Evolutionary conservation across 106 monocot genomes (phyloP).

Genomic region (Dendrobium huoshanense): DNA sequence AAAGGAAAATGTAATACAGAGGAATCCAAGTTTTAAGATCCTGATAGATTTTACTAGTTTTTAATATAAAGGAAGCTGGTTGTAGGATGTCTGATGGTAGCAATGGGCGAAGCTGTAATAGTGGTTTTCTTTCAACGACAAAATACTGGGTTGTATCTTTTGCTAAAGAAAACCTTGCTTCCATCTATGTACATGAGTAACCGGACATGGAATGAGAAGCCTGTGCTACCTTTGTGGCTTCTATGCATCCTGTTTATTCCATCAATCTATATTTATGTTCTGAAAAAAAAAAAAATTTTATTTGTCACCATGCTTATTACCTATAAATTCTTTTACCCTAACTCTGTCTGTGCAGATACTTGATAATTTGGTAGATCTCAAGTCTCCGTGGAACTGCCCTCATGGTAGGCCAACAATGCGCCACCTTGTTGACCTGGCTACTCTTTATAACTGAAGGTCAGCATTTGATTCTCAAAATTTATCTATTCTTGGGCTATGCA

Average conservation of each 20-base stretch:
- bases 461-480: background rate
- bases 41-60: too few species aligned
- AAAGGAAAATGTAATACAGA: too few species aligned
- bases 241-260: background rate
- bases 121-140: too few species aligned
- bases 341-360: slow-evolving; percentile 50
- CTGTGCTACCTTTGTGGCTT: background rate
- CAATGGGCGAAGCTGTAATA: too few species aligned
- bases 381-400: slow-evolving; percentile 98
- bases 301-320: background rate
- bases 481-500: background rate
- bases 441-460: slow-evolving; percentile 25
- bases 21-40: too few species aligned
- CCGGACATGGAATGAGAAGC: too few species aligned
- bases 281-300: background rate
- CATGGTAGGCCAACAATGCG: slow-evolving; percentile 99
- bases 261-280: background rate
- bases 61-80: too few species aligned
- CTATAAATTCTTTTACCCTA: background rate
- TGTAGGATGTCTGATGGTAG: too few species aligned
- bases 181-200: too few species aligned
- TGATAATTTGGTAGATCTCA: slow-evolving; percentile 55
- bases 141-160: too few species aligned
- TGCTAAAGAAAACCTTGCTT: too few species aligned
- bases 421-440: slow-evolving; percentile 66